phyloP scores from a whole-genome alignment of 495 filamentous ascomycete species.

The Penicillium samsonianum region DNA sequence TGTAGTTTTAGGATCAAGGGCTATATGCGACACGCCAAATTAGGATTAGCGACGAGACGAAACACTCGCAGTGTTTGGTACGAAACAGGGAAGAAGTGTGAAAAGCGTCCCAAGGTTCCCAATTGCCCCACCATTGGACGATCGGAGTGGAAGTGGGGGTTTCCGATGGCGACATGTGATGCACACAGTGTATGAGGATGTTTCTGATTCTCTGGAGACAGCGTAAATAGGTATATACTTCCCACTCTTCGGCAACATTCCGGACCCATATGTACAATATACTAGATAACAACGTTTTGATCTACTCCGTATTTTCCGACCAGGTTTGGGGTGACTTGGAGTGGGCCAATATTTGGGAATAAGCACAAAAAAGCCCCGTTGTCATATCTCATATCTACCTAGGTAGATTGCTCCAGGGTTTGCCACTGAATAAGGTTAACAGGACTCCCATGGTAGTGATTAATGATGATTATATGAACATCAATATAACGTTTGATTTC shows the following conservation, averaged over 20 bases:
- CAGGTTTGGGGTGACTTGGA: not conserved
- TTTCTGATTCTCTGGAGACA: not conserved
- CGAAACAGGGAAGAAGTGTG: not conserved
- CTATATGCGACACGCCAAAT: not conserved
- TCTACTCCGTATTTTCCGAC: not conserved
- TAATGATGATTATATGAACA: not conserved
- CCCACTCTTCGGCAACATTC: not conserved
- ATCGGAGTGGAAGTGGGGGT: slow-evolving; percentile 6
- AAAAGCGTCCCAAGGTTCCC: not conserved
- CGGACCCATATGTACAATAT: not conserved
- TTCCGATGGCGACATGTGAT: slow-evolving; percentile 2
- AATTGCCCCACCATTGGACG: slow-evolving; percentile 9
- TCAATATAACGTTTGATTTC: not conserved
- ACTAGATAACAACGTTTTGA: not conserved
- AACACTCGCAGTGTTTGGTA: not conserved
- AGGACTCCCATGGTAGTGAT: slow-evolving; percentile 1
- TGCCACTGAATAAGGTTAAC: slow-evolving; percentile 6
- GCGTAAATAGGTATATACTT: not conserved
- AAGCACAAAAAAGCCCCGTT: not conserved
- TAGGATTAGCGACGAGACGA: not conserved
- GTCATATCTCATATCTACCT: no score
- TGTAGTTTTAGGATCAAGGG: slow-evolving; percentile 10
- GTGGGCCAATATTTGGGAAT: not conserved
- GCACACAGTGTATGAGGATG: not conserved
- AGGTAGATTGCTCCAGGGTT: not conserved